Conservation (phyloP, 1,284 basidiomycete species). For the Coniferiporia sulphurascens region DNA sequence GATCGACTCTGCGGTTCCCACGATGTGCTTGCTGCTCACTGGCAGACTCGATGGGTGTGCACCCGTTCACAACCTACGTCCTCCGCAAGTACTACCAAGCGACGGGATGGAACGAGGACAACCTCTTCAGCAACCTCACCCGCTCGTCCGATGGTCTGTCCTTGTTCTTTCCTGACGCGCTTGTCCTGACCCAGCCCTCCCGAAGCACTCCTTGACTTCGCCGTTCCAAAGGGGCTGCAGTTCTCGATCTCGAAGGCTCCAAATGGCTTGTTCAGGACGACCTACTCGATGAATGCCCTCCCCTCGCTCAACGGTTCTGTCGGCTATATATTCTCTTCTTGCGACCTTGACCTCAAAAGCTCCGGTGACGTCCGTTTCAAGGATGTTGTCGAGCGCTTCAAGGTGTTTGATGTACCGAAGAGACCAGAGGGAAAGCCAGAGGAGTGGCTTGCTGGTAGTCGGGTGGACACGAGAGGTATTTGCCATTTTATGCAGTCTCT, state of each 20-base stretch:
- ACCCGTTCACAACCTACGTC: conserved; percentile 84
- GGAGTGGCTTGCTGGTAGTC: conserved; percentile 73
- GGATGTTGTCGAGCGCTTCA: conserved; percentile 83
- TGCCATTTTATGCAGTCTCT: conserved; percentile 9
- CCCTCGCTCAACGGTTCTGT: conserved; percentile 90
- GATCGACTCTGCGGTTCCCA: conserved; percentile 1
- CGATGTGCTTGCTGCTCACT: conserved; percentile 4
- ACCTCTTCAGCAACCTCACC: conserved; percentile 87
- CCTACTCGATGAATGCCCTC: conserved; percentile 87
- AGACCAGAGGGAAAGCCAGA: conserved; percentile 71
- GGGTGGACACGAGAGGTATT: conserved; percentile 75
- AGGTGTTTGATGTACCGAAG: conserved; percentile 73
- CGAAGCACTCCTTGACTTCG: conserved; percentile 81
- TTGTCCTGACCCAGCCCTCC: conserved; percentile 24
- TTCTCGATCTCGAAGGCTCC: conserved; percentile 86
- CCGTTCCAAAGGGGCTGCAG: conserved; percentile 73
- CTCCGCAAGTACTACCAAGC: conserved; percentile 84
- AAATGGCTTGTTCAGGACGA: conserved; percentile 85
- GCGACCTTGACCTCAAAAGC: conserved; percentile 66
- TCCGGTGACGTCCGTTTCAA: conserved; percentile 80
- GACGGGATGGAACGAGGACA: conserved; percentile 96
- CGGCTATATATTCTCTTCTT: conserved; percentile 90
- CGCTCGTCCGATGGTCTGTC: conserved; percentile 78
- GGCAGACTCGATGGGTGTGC: conserved; percentile 41
- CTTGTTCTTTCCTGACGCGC: conserved; percentile 21